These are phyloP conservation scores for Geopyxis carbonaria DNA, from an alignment of 495 filamentous ascomycete species.

Conservation along the genomic window DNA sequence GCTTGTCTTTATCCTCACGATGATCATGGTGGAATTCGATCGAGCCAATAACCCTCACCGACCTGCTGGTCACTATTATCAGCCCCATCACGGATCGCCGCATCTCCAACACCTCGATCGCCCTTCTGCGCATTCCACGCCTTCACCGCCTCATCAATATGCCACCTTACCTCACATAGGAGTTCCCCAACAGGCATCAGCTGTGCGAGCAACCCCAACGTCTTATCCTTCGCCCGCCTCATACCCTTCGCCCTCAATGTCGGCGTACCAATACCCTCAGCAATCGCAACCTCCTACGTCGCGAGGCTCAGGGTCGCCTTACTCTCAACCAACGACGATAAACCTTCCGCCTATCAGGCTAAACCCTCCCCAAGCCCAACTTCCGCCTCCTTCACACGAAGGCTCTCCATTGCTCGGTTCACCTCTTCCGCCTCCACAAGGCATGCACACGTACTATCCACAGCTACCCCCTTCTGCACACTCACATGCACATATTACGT, in stretches of 20 bases:
- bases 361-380: constrained; percentile 27
- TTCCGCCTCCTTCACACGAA: constrained; percentile 23
- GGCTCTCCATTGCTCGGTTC: constrained; percentile 27
- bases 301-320: constrained; percentile 33
- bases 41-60: constrained; percentile 19
- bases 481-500: constrained; percentile 22
- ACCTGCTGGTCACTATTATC: constrained; percentile 20
- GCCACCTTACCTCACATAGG: constrained; percentile 23
- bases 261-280: constrained; percentile 34
- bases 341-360: constrained; percentile 36
- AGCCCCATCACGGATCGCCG: constrained; percentile 25
- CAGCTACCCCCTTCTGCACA: constrained; percentile 14
- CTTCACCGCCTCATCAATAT: constrained; percentile 26
- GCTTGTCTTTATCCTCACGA: constrained; percentile 14
- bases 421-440: constrained; percentile 27
- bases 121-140: constrained; percentile 25
- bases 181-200: constrained; percentile 14
- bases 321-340: constrained; percentile 29
- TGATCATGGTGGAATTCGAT: constrained; percentile 28
- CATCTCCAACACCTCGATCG: constrained; percentile 25
- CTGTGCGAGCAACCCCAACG: constrained; percentile 24
- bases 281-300: constrained; percentile 24
- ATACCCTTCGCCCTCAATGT: constrained; percentile 36
- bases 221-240: constrained; percentile 34
- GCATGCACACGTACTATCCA: constrained; percentile 20